phyloP scores from a whole-genome alignment of 345 rosid genomes.

The Xanthoceras sorbifolium region DNA sequence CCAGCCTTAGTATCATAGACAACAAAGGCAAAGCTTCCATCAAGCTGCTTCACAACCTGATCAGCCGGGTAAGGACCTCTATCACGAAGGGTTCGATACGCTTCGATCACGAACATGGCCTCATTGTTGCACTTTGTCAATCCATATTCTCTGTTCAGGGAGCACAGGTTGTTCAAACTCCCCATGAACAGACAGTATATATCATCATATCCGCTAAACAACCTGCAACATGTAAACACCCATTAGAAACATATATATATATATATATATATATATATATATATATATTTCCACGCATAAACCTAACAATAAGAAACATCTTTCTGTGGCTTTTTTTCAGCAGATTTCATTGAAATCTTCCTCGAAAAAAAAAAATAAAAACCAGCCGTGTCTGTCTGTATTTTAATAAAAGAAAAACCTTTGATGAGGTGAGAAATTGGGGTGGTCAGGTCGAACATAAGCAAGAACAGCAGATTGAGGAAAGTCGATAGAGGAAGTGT shows the following conservation, averaged over 20 bases:
- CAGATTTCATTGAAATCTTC: too few species aligned
- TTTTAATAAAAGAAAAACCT: slow-evolving; percentile 37
- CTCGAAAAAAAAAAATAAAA: too few species aligned
- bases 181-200: slow-evolving; percentile 77
- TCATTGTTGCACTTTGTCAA: slow-evolving; percentile 68
- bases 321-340: too few species aligned
- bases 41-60: slow-evolving; percentile 84
- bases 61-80: slow-evolving; percentile 97
- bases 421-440: slow-evolving; percentile 37
- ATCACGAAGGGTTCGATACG: slow-evolving; percentile 83
- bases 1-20: slow-evolving; percentile 74
- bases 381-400: too few species aligned
- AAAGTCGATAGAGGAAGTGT: slow-evolving; percentile 70
- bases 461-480: slow-evolving; percentile 72
- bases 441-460: slow-evolving; percentile 43
- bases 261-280: too few species aligned
- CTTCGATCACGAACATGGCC: slow-evolving; percentile 83
- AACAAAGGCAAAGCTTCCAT: slow-evolving; percentile 84
- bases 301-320: too few species aligned
- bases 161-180: slow-evolving; percentile 61
- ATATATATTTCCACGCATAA: too few species aligned
- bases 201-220: slow-evolving; percentile 83
- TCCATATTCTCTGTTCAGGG: slow-evolving; percentile 78
- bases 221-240: slow-evolving; percentile 55
- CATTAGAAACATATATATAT: too few species aligned